Percentiles rank a stretch among this genome's conserved stretches.
Conservation (phyloP, 768 basidiomycete genomes). For the Boletus reticuloceps region DNA sequence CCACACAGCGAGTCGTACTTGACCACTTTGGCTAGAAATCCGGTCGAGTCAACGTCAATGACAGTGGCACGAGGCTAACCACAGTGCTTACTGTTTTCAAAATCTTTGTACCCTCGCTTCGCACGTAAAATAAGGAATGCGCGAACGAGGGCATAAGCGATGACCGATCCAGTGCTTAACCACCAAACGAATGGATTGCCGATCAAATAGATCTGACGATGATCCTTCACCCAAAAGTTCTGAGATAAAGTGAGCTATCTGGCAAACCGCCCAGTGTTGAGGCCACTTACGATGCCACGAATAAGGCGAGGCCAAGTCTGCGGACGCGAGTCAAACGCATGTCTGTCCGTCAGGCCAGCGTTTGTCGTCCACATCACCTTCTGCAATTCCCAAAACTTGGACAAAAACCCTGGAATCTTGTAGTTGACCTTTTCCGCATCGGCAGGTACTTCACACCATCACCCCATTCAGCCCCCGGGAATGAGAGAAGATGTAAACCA, state of each 20-base stretch:
- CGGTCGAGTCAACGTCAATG: not conserved
- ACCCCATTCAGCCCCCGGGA: not conserved
- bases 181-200: slow-evolving; percentile 97
- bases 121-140: slow-evolving; percentile 83
- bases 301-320: slow-evolving; percentile 84
- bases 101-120: slow-evolving; percentile 89
- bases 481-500: slow-evolving; percentile 10
- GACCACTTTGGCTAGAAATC: slow-evolving; percentile 68
- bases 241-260: slow-evolving; percentile 29
- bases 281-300: slow-evolving; percentile 82
- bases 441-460: slow-evolving; percentile 51
- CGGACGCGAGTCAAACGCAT: slow-evolving; percentile 94
- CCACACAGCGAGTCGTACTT: slow-evolving; percentile 91
- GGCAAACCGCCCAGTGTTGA: not conserved
- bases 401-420: slow-evolving; percentile 79
- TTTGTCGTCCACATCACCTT: slow-evolving; percentile 97
- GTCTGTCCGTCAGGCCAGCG: slow-evolving; percentile 91
- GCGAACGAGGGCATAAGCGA: slow-evolving; percentile 64
- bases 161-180: slow-evolving; percentile 69
- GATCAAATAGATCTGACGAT: slow-evolving; percentile 91
- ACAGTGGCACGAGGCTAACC: slow-evolving; percentile 1
- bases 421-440: slow-evolving; percentile 88
- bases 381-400: slow-evolving; percentile 90
- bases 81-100: slow-evolving; percentile 74
- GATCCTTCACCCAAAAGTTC: slow-evolving; percentile 99